Evolutionary conservation across 768 basidiomycete species (phyloP), one percentile per base, ranked within the genome.

Genomic region (Mycena pura): DNA sequence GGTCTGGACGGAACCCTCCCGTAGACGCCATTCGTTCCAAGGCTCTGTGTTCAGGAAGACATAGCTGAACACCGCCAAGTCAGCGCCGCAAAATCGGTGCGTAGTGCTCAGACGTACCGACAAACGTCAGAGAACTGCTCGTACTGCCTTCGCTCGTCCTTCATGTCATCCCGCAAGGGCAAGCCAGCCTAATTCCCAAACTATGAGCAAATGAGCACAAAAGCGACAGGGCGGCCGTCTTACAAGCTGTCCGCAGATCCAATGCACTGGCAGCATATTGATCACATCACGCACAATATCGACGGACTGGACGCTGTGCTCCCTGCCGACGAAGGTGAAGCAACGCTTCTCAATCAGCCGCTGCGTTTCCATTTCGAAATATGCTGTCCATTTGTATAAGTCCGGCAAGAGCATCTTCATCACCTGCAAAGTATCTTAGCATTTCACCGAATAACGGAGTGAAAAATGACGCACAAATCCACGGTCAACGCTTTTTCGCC

Each of bases 201-300:
- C 28, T n/a, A 14, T n/a, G 45, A 62, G 66, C 61, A 58, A 67
- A 43, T 64, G 53, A 31, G 13, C 9, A 46, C 40, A 56, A 39
- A 28, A 13, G 24, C 13, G 60, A 7, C 21, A 41, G 34, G 32
- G 17, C 6, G 28, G 31, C 6, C 21, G 24, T 74, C 87, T 64
- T 60, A 90, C 90, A 58, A 90, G 74, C 52, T 83, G 69, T 28
- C 82, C 76, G 10, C 82, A 81, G 27, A 87, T 77, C 88, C 87
- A 92, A 59, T 84, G 78, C 5, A 88, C 71, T 0, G 90, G 85
- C 36, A 89, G 58, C 25, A 80, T 68, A 62, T 91, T 88, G 67
- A 89, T 82, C 21, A 92, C 89, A 64, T 92, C 87, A 38, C 76
- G 77, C 7, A 91, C 82, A 34, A 92, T 80, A 68, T 92, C 88